Conservation (phyloP, 2,329 filamentous ascomycete species). For the Monosporascus sp. region DNA sequence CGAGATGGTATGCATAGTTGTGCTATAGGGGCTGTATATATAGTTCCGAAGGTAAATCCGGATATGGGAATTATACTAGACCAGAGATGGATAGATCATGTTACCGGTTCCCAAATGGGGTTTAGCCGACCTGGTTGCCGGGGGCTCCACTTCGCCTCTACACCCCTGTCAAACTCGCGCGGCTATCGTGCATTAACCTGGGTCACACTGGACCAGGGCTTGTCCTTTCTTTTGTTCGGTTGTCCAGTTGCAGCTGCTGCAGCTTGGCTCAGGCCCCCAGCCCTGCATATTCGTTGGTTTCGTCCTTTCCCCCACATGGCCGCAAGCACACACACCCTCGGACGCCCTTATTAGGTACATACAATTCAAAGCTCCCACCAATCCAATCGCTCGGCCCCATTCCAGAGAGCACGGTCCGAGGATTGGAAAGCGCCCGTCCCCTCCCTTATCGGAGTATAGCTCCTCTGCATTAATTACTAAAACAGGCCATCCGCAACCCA, state of each 20-base stretch:
- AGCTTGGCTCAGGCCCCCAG: not conserved
- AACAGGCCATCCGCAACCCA: not conserved
- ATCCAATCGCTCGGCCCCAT: not conserved
- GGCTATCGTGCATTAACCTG: constrained; percentile 22
- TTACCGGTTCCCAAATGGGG: not conserved
- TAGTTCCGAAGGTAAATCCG: not conserved
- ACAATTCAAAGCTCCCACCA: not conserved
- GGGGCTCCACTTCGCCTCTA: not conserved
- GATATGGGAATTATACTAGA: too few species aligned
- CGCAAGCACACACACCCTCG: not conserved
- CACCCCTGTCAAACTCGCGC: constrained; percentile 15
- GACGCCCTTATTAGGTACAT: not conserved
- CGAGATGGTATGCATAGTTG: not conserved
- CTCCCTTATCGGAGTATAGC: not conserved
- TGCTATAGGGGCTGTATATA: too few species aligned
- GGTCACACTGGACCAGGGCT: not conserved
- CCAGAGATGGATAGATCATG: not conserved
- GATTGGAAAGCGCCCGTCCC: not conserved
- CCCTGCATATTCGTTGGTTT: constrained; percentile 1
- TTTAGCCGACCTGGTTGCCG: not conserved
- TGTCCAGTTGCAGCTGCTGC: not conserved
- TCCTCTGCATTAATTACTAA: not conserved
- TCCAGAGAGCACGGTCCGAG: not conserved
- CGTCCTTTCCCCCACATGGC: not conserved
- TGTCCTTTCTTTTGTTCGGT: not conserved